Percentiles rank a stretch among this genome's conserved stretches.
Evolutionary conservation across 2,329 filamentous ascomycete species (phyloP).

Genomic region (Exophiala spinifera): DNA sequence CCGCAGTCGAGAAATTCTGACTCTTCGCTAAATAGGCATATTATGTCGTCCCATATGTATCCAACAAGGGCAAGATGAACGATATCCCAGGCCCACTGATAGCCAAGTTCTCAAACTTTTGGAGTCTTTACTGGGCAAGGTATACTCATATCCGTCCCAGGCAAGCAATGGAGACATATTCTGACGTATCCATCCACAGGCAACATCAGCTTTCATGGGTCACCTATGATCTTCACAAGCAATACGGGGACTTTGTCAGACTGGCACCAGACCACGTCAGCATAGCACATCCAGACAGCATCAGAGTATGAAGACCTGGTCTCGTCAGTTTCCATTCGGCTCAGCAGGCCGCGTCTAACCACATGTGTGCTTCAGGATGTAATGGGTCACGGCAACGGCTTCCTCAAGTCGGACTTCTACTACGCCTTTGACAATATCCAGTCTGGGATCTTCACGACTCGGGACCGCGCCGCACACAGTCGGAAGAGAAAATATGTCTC

Average conservation of each 20-base stretch:
- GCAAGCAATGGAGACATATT: no score
- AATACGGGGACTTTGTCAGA: conserved; percentile 9
- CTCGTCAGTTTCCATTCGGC: no score
- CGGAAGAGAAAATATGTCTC: conserved; percentile 37
- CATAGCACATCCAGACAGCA: conserved; percentile 6
- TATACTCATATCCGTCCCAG: neutral
- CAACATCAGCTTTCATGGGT: conserved; percentile 7
- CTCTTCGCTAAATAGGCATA: neutral
- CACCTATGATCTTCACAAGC: conserved; percentile 1
- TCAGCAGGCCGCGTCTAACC: no score
- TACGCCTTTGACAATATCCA: conserved; percentile 36
- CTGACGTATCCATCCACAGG: neutral
- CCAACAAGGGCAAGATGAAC: conserved; percentile 1
- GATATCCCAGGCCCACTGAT: neutral
- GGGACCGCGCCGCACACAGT: conserved; percentile 35
- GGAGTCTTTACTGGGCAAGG: conserved; percentile 5
- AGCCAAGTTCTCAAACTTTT: neutral
- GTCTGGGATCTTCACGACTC: conserved; percentile 36
- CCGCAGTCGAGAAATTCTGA: neutral
- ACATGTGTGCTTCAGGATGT: conserved; percentile 1
- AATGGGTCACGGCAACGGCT: conserved; percentile 36
- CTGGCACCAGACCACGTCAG: conserved; percentile 6
- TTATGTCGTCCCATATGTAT: neutral
- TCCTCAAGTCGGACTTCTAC: conserved; percentile 35
- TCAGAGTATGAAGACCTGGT: neutral